These are phyloP conservation scores for Euphorbia schlechtendalii DNA, from an alignment of 441 rosid species.

Conservation along the genomic window DNA sequence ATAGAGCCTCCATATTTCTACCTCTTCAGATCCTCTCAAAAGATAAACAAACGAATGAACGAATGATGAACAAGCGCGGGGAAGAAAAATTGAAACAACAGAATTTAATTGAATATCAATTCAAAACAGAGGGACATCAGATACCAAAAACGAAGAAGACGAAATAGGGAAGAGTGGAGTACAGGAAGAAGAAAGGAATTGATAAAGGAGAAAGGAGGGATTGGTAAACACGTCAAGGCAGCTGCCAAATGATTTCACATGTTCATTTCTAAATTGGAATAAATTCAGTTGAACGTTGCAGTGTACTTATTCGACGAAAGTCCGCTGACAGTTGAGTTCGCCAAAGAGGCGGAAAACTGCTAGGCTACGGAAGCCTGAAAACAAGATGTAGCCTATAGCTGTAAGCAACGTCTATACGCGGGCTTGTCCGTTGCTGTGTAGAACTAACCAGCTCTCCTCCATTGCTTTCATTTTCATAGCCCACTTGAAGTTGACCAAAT, in stretches of 20 bases:
- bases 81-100: neutral
- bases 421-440: neutral
- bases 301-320: constrained; percentile 14
- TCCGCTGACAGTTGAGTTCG: neutral
- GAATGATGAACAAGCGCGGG: neutral
- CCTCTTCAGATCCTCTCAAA: neutral
- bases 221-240: constrained; percentile 50
- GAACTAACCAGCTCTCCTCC: neutral
- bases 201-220: constrained; percentile 23
- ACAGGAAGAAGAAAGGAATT: constrained; percentile 20
- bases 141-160: constrained; percentile 6
- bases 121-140: constrained; percentile 3
- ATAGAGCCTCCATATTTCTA: constrained; percentile 45
- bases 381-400: neutral
- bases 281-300: neutral
- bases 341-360: constrained; percentile 2
- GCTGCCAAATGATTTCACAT: constrained; percentile 8
- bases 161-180: too few relatives aligned
- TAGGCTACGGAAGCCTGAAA: constrained; percentile 27
- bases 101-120: neutral
- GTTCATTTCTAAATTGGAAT: neutral
- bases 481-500: constrained; percentile 2
- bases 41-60: neutral
- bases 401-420: neutral
- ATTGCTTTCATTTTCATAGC: neutral